Percentiles rank a stretch among this genome's conserved stretches.
Evolutionary conservation across 2,329 filamentous ascomycete species (phyloP).

Genomic region (Epichloe amarillans): DNA sequence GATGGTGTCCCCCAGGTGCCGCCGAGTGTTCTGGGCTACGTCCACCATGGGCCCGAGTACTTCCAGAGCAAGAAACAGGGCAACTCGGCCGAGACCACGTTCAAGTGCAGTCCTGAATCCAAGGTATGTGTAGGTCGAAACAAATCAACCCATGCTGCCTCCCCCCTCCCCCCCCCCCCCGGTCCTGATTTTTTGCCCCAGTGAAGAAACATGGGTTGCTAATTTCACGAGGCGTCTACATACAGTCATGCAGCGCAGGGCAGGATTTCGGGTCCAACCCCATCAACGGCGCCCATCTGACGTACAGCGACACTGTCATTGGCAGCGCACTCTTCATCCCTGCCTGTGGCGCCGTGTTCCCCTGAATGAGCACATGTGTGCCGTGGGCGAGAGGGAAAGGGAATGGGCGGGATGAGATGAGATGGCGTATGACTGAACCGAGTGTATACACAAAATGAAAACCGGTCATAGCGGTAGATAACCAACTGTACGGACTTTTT

Average conservation of each 20-base stretch:
- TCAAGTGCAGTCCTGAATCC: background rate
- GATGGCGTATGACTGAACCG: too few relatives aligned
- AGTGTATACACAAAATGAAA: too few relatives aligned
- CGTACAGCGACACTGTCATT: slow-evolving; percentile 1
- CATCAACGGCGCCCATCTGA: slow-evolving; percentile 2
- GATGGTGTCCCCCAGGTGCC: slow-evolving; percentile 3
- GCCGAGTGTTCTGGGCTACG: background rate
- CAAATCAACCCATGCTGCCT: too few relatives aligned
- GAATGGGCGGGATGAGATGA: too few relatives aligned
- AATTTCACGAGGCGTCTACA: background rate
- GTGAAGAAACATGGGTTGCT: too few relatives aligned
- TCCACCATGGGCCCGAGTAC: slow-evolving; percentile 2
- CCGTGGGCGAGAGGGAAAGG: too few relatives aligned
- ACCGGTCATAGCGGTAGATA: too few relatives aligned
- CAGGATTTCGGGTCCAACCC: slow-evolving; percentile 3
- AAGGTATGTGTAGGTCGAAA: background rate
- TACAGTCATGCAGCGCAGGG: slow-evolving; percentile 1
- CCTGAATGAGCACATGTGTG: background rate
- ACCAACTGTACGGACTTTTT: too few relatives aligned
- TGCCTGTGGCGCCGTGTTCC: background rate
- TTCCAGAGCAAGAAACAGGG: background rate
- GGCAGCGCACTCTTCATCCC: slow-evolving; percentile 2
- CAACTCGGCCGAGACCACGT: background rate
- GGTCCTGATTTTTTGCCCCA: too few relatives aligned
- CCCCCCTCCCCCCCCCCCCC: too few relatives aligned